Percentiles rank a stretch among this genome's conserved stretches.
phyloP scores from a whole-genome alignment of 2,329 filamentous ascomycete genomes.

The Parastagonospora nodorum region DNA sequence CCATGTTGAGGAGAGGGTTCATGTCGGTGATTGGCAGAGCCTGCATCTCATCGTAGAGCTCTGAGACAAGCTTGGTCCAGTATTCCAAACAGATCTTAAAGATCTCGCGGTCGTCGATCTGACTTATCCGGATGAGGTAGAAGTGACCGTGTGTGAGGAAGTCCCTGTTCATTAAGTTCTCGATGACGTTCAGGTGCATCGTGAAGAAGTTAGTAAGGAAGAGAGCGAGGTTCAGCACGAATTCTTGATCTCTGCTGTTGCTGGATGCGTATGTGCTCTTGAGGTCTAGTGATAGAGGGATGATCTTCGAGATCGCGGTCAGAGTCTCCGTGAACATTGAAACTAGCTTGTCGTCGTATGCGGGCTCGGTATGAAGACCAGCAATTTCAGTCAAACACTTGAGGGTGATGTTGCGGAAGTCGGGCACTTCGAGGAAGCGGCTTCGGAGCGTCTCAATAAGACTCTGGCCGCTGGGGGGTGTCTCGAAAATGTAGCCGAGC shows the following conservation, averaged over 20 bases:
- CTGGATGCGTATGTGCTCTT: conserved; percentile 90
- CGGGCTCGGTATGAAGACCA: conserved; percentile 81
- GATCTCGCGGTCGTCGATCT: conserved; percentile 98
- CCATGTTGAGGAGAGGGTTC: conserved; percentile 85
- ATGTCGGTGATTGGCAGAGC: conserved; percentile 89
- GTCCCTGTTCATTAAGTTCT: conserved; percentile 92
- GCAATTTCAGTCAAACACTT: conserved; percentile 98
- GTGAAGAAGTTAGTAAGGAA: conserved; percentile 98
- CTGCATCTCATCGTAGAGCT: conserved; percentile 99
- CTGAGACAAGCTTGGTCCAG: conserved; percentile 97
- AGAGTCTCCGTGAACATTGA: conserved; percentile 98
- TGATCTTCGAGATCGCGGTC: conserved; percentile 89
- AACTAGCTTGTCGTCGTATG: conserved; percentile 93
- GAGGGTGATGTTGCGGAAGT: conserved; percentile 95
- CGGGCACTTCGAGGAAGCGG: conserved; percentile 88
- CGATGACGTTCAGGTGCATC: conserved; percentile 89
- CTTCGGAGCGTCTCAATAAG: conserved; percentile 94
- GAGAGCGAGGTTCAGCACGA: conserved; percentile 93
- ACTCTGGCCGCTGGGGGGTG: conserved; percentile 61
- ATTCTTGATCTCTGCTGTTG: conserved; percentile 93
- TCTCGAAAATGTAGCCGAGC: conserved; percentile 98
- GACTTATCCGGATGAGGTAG: conserved; percentile 96
- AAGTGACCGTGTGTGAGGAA: conserved; percentile 96
- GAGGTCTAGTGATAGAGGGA: conserved; percentile 86
- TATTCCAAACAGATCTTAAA: conserved; percentile 99